Percentiles rank a stretch among this genome's conserved stretches.
Conservation (phyloP, 139 green algal species). For the Axilococcus clingmanii region DNA sequence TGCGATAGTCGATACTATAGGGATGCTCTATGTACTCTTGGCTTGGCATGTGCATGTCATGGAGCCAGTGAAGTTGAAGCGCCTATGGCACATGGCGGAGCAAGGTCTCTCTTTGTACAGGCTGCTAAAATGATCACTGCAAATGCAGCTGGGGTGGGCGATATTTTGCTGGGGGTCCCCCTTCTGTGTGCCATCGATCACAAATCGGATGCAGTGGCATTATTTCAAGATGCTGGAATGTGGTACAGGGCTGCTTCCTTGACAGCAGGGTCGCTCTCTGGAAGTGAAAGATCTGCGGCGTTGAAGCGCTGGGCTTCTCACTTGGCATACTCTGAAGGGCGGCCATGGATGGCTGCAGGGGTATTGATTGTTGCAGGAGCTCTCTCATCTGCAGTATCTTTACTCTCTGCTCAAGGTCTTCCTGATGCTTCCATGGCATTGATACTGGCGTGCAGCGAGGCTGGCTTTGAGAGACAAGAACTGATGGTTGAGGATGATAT, state of each 20-base stretch:
- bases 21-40: slow-evolving; percentile 64
- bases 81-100: background rate
- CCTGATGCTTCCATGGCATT: background rate
- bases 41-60: slow-evolving; percentile 47
- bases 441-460: too few species aligned
- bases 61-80: slow-evolving; percentile 2
- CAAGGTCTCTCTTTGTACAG: slow-evolving; percentile 37
- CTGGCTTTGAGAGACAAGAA: too few species aligned
- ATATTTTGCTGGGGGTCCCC: slow-evolving; percentile 66
- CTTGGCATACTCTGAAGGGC: slow-evolving; percentile 23
- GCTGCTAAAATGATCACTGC: slow-evolving; percentile 66
- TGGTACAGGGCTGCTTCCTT: slow-evolving; percentile 64
- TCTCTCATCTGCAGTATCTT: slow-evolving; percentile 18
- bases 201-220: slow-evolving; percentile 32
- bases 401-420: slow-evolving; percentile 31
- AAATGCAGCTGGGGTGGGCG: slow-evolving; percentile 59
- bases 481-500: slow-evolving; percentile 1
- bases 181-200: slow-evolving; percentile 62
- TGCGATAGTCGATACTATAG: slow-evolving; percentile 44
- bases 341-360: slow-evolving; percentile 24
- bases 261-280: slow-evolving; percentile 28
- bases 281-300: slow-evolving; percentile 15
- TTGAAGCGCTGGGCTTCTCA: slow-evolving; percentile 58
- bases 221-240: slow-evolving; percentile 58
- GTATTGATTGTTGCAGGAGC: slow-evolving; percentile 28